phyloP scores from a whole-genome alignment of 164 flowering plant genomes.

The Piper longum region DNA sequence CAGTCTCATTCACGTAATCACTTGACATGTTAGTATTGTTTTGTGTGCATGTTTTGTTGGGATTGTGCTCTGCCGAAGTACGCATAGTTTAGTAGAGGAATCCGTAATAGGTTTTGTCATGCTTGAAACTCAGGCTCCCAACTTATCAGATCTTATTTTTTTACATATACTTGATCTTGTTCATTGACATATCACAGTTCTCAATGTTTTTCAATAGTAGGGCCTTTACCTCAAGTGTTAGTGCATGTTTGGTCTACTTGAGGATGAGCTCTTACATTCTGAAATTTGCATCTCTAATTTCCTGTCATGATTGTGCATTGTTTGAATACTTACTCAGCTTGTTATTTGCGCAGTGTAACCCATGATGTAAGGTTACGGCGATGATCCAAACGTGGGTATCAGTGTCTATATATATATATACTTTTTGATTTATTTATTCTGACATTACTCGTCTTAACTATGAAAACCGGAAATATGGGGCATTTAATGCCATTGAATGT shows the following conservation, averaged over 20 bases:
- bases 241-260: background rate
- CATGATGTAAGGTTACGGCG: slow-evolving; percentile 96
- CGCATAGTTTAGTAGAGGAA: too few relatives aligned
- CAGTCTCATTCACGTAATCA: too few relatives aligned
- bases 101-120: too few relatives aligned
- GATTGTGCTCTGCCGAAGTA: too few relatives aligned
- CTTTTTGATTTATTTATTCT: background rate
- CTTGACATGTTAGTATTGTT: too few relatives aligned
- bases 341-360: slow-evolving; percentile 60
- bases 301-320: background rate
- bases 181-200: too few relatives aligned
- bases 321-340: background rate
- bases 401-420: background rate
- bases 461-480: background rate
- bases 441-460: background rate
- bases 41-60: too few relatives aligned
- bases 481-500: too few relatives aligned
- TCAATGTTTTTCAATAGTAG: too few relatives aligned
- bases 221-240: background rate
- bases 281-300: background rate
- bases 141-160: too few relatives aligned
- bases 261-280: background rate
- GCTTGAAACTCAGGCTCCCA: too few relatives aligned
- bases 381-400: slow-evolving; percentile 59
- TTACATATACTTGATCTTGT: too few relatives aligned